These are phyloP conservation scores for Quercus phellos DNA, from an alignment of 331 rosid species.

Conservation along the genomic window DNA sequence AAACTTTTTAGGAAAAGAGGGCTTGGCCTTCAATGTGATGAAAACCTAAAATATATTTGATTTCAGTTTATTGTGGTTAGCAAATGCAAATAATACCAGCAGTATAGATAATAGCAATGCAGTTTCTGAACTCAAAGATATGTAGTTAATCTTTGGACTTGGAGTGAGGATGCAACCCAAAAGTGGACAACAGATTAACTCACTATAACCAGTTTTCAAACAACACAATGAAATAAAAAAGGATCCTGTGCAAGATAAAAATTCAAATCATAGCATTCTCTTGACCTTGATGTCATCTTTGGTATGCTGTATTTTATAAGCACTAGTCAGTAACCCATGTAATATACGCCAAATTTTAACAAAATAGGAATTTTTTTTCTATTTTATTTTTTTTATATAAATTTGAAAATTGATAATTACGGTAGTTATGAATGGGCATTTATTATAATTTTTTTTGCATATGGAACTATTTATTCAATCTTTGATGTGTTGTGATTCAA, in stretches of 20 bases:
- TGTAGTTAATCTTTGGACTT: background rate
- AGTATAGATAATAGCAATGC: background rate
- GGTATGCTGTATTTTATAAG: background rate
- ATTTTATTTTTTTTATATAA: too few species aligned
- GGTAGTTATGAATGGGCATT: too few species aligned
- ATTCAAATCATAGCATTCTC: background rate
- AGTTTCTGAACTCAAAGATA: background rate
- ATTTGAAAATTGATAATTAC: too few species aligned
- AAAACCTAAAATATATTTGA: background rate
- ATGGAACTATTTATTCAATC: too few species aligned
- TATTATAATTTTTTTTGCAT: too few species aligned
- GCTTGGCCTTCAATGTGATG: background rate
- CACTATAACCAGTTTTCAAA: background rate
- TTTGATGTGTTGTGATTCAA: too few species aligned
- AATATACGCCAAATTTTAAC: too few species aligned
- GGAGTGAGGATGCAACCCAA: background rate
- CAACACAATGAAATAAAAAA: background rate
- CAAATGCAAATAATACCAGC: background rate
- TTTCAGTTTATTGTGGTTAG: background rate
- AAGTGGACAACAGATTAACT: background rate
- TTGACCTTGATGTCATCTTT: background rate
- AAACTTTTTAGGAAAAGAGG: background rate
- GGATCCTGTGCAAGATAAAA: background rate
- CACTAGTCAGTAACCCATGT: background rate
- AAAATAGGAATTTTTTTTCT: too few species aligned